Conservation (phyloP, 805 yeast genomes). For the Wickerhamomyces queroliae region DNA sequence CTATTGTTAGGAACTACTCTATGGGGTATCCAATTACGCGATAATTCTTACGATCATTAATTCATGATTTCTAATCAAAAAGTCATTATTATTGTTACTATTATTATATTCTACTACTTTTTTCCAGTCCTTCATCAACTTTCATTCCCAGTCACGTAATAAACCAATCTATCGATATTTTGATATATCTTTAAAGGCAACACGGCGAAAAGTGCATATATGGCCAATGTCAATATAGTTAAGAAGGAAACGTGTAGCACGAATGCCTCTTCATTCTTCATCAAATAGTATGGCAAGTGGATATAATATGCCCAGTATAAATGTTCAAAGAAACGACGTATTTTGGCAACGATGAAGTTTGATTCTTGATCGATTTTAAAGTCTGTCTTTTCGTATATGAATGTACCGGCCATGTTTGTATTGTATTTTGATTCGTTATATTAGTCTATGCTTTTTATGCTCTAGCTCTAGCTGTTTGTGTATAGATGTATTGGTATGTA, state of each 20-base stretch:
- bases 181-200: conserved; percentile 22
- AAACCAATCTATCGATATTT: conserved; percentile 22
- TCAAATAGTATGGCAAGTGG: conserved; percentile 37
- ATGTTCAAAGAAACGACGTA: conserved; percentile 24
- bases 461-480: no score
- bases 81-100: no score
- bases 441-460: no score
- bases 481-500: no score
- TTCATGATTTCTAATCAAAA: no score
- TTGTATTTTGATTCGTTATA: no score
- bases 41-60: no score
- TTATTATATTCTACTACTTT: no score
- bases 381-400: conserved; percentile 23
- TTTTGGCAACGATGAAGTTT: conserved; percentile 17
- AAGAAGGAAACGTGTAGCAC: conserved; percentile 32
- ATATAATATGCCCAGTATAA: conserved; percentile 39
- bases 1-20: no score
- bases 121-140: no score
- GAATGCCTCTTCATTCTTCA: conserved; percentile 37
- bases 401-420: conserved; percentile 17
- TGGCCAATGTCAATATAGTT: conserved; percentile 28
- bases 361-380: conserved; percentile 21
- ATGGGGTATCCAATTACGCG: no score
- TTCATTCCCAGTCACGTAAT: conserved; percentile 28
- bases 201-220: conserved; percentile 31